Base-by-base conservation (phyloP, 768 basidiomycete species). In the Boletus patriciae region DNA sequence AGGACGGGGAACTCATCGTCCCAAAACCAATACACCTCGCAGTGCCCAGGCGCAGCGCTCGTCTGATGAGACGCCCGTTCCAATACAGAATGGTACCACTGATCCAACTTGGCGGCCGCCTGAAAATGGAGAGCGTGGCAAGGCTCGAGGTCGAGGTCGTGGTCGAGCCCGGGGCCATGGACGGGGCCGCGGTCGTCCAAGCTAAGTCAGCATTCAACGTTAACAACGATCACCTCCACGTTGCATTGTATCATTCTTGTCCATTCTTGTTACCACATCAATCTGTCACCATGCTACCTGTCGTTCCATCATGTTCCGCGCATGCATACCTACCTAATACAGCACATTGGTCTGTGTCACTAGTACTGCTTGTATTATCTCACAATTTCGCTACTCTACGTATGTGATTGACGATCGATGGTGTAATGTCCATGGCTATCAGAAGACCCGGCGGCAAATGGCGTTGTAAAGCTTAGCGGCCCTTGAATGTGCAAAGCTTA, bases 91-190 rank as follows among this genome's bases (percentile, higher is more conserved):
- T 23, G 55, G 62, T 41, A 27, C 15, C 41, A 21, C 51, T 25
- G 54, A 58, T 55, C 25, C 48, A 62, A 52, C 49, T 38, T 43
- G 52, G 31, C 58, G 48, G 45, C 25, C 46, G 33, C 50, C 53
- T 38, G 55, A 59, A 48, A 54, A 58, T 58, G 62, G 70, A 45
- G 75, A 74, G 19, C 73, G 74, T 62, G 78, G 76, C 27, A 70
- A 67, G 43, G 70, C 73, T 45, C 66, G 64, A 33, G 75, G 75
- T 16, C 70, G 78, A 37, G 77, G 79, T 12, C 70, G 76, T 29
- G 77, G 77, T 8, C 68, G 76, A 10, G 77, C 76, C 7, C 67
- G 71, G 46, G 76, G 73, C 36, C 67, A 68, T 15, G 73, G 76
- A 42, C 74, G 76, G 25, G 76, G 73, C 9, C 67, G 72, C 38